Evolutionary conservation across 179 eudicot species (phyloP), one percentile per base, ranked within the genome.

Genomic region (Actinidia chinensis): DNA sequence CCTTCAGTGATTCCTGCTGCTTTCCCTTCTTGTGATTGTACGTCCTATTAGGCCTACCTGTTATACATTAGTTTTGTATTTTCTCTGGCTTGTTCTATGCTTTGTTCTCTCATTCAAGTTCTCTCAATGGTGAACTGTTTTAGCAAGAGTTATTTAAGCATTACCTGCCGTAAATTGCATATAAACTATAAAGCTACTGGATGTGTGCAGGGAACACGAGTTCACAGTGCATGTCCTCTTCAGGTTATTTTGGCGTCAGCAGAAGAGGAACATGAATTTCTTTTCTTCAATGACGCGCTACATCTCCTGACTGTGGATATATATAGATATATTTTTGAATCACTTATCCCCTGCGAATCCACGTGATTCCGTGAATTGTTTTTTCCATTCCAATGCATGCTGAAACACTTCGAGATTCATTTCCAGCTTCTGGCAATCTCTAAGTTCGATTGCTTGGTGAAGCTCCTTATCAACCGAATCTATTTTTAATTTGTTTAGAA

Each of bases 171-270:
- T 51, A 40, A 66, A 10, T 76, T 64, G 48, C 65, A 33, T 72
- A n/a, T 36, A 55, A 73, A 40, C 70, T 82, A 70, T 74, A 63
- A 44, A 65, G n/a, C 79, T 70, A 50, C 11, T 74, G 74, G 71
- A 74, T 88, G 65, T 82, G 65, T 83, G 76, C 88, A 95, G 99
- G 99, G 99, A 66, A n/a, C 97, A 92, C 58, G 99, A 95, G 91
- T 90, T 95, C 84, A 93, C 99, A 52, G 80, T 95, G 81, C 95
- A 91, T 82, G 97, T 91, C 83, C 97, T 95, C 73, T 95, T 88
- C 88, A 89, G 89, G 84, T 82, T 95, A 78, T 92, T 84, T 88
- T n/a, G 91, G 95, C 44, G 98, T n/a, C 92, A 86, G 98, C 98
- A 55, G 99, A 95, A 88, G 97, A 91, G 84, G 97, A 92, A 73